phyloP scores from a whole-genome alignment of 2,329 filamentous ascomycete species.

The Ophiocordyceps australis region DNA sequence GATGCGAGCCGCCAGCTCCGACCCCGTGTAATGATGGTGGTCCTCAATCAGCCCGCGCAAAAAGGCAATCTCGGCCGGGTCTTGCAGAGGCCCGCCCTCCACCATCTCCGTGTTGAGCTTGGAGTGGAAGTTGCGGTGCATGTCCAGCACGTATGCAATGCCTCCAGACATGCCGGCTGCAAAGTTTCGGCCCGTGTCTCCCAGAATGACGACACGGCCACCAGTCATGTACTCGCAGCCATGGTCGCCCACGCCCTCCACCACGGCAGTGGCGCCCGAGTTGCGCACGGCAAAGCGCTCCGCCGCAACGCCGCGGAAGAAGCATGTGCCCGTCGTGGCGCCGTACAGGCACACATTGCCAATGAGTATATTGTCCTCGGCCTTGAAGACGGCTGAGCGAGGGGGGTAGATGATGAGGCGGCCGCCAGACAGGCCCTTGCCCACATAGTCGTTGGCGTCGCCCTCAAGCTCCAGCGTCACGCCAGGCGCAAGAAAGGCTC shows the following conservation, averaged over 20 bases:
- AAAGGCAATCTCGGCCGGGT: constrained; percentile 77
- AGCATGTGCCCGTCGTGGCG: constrained; percentile 77
- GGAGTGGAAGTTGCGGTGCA: constrained; percentile 71
- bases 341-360: constrained; percentile 94
- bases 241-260: constrained; percentile 91
- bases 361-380: constrained; percentile 86
- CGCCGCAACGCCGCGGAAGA: constrained; percentile 92
- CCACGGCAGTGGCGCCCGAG: constrained; percentile 88
- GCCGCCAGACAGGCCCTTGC: constrained; percentile 87
- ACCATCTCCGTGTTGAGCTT: constrained; percentile 99
- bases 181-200: constrained; percentile 87
- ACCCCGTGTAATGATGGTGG: constrained; percentile 94
- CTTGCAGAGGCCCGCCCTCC: constrained; percentile 67
- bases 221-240: constrained; percentile 99
- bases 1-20: constrained; percentile 81
- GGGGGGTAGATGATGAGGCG: constrained; percentile 87
- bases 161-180: constrained; percentile 97
- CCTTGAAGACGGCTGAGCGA: constrained; percentile 78
- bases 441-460: constrained; percentile 92
- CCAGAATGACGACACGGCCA: constrained; percentile 73
- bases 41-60: constrained; percentile 86
- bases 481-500: constrained; percentile 83
- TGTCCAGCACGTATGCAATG: constrained; percentile 87
- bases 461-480: constrained; percentile 90
- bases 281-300: constrained; percentile 95